Evolutionary conservation across 371 early-diverging fungal species (phyloP), one percentile per base, ranked within the genome.

Genomic region (Phascolomyces articulosus): DNA sequence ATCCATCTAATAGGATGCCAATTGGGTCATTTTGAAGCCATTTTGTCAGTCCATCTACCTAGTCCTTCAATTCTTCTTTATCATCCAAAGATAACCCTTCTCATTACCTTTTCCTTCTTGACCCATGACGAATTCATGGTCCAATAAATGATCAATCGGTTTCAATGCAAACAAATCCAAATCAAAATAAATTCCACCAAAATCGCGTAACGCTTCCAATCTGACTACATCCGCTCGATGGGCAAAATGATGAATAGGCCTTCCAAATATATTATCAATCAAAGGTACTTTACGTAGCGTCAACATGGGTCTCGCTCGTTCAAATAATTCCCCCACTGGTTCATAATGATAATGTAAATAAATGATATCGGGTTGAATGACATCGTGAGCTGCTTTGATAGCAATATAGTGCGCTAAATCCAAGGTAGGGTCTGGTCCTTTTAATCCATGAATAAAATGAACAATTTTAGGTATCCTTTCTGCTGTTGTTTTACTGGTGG

Each of bases 181-280:
- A 64, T 84, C 86, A n/a, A 86, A 63, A 47, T 83, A 86, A 11
- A 84, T 83, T 8, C 84, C 85, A 29, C 85, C 85, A 65, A 62
- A 77, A 31, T 80, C 63, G n/a, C 70, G 48, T 21, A 85, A 40
- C 0, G 70, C 78, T 41, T 79, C 72, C 13, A 85, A 58, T 8
- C 85, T 77, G 4, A 83, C 66, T 3, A 83, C 71, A 55, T 85
- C 85, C 0, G 85, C 84, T 49, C 69, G 65, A 65, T 83, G 85
- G 6, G 85, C 84, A 66, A 72, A 82, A 31, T 83, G 75, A 9
- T 57, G 63, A 1, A 85, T 81, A 1, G 74, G 77, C n/a, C 70
- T 66, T 47, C 68, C 75, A 67, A 76, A 83, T 15, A 85, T 66
- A 6, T 58, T 60, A 15, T 69, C 62, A 0, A 80, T 65, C 18